Base-by-base conservation (phyloP, 148 eudicot genomes). In the Chenopodium album region DNA sequence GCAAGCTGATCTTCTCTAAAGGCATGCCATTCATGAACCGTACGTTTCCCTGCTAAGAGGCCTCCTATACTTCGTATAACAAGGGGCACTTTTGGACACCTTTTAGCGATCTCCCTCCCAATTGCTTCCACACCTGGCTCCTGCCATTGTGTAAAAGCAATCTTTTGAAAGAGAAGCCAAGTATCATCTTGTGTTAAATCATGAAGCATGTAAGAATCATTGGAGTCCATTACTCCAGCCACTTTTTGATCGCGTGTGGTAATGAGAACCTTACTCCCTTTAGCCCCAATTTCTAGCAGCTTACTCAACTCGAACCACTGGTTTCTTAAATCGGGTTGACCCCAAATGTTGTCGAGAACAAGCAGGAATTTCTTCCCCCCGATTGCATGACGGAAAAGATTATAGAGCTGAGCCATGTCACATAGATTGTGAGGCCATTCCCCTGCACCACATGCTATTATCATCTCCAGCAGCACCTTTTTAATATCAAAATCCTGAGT, bases 301-400 rank as follows among this genome's bases (percentile, higher is more conserved):
- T 32, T 41, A 28, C 9, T 26, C 70, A 48, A 4, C 4, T 9
- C 2, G 12, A 16, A 0, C 77, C 77, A 80, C 12, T 73, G 60
- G 16, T 3, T 20, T 31, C 59, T 41, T 34, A 72, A 20, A 16
- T 0, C 7, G 11, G 28, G 37, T 2, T 34, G 69, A 62, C 73
- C 82, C 82, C 82, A 80, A 7, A 80, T 47, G 54, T 46, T 60
- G 28, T 80, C 82, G 23, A 80, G n/a, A 20, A 73, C 77, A 37
- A 80, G 70, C 6, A 80, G 71, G 34, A 72, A 70, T 48, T 64
- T 80, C 59, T 73, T 80, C 19, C 69, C 22, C 2, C 34, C 23
- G 22, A 80, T 16, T 72, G 28, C 56, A 2, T 34, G 37, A 1
- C 4, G 37, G 3, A 34, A 34, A 0, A 1, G 37, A 34, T 34